Percentiles rank a stretch among this genome's conserved stretches.
These are phyloP conservation scores for Apophysomyces ossiformis DNA, from an alignment of 371 early-diverging fungal species.

Conservation along the genomic window DNA sequence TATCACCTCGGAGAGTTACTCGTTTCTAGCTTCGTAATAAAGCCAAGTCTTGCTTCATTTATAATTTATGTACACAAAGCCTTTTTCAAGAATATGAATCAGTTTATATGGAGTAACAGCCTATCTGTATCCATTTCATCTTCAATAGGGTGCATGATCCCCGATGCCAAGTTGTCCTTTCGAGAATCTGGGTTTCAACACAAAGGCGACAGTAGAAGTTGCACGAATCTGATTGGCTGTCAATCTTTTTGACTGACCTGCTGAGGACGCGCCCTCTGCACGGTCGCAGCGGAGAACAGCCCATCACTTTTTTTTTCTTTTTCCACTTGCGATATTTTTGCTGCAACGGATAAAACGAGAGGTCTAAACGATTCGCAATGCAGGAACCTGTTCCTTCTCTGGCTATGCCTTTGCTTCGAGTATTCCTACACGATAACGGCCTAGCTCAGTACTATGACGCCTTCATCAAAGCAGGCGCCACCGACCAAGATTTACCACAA, in stretches of 20 bases:
- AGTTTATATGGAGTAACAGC: too few relatives aligned
- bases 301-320: not conserved
- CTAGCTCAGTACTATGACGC: conserved; percentile 53
- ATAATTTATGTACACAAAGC: too few relatives aligned
- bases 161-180: too few relatives aligned
- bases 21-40: too few relatives aligned
- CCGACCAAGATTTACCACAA: conserved; percentile 50
- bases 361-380: not conserved
- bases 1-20: too few relatives aligned
- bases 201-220: too few relatives aligned
- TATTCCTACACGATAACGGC: conserved; percentile 45
- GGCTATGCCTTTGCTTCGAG: conserved; percentile 21
- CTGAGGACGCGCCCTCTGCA: conserved; percentile 6
- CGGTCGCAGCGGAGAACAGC: not conserved
- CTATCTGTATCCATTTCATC: too few relatives aligned
- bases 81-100: too few relatives aligned
- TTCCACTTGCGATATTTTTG: conserved; percentile 12
- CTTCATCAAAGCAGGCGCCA: conserved; percentile 54
- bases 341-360: conserved; percentile 14
- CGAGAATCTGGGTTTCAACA: too few relatives aligned
- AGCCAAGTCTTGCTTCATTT: too few relatives aligned
- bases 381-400: conserved; percentile 8
- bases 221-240: not conserved
- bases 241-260: conserved; percentile 1
- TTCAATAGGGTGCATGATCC: too few relatives aligned